Evolutionary conservation across 176 grass and related monocot genomes (phyloP).

Genomic region (Ensete ventricosum): DNA sequence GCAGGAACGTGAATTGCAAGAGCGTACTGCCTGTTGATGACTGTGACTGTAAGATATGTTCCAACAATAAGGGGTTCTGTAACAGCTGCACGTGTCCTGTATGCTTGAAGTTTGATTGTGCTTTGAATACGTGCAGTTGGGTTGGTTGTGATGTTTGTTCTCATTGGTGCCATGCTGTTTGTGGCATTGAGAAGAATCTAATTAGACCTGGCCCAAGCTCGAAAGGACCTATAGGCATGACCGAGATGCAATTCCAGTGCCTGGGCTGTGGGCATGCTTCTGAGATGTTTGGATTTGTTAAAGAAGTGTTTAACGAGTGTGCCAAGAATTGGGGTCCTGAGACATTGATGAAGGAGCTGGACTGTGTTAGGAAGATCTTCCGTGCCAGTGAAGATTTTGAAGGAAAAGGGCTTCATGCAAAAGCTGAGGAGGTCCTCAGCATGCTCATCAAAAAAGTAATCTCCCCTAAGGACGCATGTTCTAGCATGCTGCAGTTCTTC

Average conservation of each 20-base stretch:
- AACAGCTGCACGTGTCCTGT: slow-evolving; percentile 76
- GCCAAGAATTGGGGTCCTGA: slow-evolving; percentile 62
- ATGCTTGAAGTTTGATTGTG: slow-evolving; percentile 89
- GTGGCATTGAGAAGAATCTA: slow-evolving; percentile 67
- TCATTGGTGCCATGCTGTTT: slow-evolving; percentile 92
- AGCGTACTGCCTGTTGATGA: slow-evolving; percentile 66
- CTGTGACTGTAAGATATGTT: slow-evolving; percentile 88
- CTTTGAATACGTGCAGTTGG: slow-evolving; percentile 90
- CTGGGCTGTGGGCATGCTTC: slow-evolving; percentile 79
- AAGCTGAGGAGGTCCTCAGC: slow-evolving; percentile 63
- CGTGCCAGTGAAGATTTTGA: slow-evolving; percentile 89
- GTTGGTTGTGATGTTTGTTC: slow-evolving; percentile 90
- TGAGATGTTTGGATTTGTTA: slow-evolving; percentile 99
- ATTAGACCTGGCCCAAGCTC: slow-evolving; percentile 73
- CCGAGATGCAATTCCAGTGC: slow-evolving; percentile 99
- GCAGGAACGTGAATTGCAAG: slow-evolving; percentile 83
- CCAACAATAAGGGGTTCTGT: slow-evolving; percentile 82
- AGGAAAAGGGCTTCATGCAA: slow-evolving; percentile 76
- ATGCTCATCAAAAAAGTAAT: slow-evolving; percentile 59
- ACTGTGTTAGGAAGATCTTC: slow-evolving; percentile 91
- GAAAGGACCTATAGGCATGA: slow-evolving; percentile 65
- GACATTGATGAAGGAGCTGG: slow-evolving; percentile 69
- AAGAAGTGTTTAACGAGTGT: slow-evolving; percentile 89
- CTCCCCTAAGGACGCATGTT: slow-evolving; percentile 45
- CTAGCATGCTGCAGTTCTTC: slow-evolving; percentile 85